Percentiles rank a stretch among this genome's conserved stretches.
phyloP scores from a whole-genome alignment of 305 asterid species.

The Rubia occidens region DNA sequence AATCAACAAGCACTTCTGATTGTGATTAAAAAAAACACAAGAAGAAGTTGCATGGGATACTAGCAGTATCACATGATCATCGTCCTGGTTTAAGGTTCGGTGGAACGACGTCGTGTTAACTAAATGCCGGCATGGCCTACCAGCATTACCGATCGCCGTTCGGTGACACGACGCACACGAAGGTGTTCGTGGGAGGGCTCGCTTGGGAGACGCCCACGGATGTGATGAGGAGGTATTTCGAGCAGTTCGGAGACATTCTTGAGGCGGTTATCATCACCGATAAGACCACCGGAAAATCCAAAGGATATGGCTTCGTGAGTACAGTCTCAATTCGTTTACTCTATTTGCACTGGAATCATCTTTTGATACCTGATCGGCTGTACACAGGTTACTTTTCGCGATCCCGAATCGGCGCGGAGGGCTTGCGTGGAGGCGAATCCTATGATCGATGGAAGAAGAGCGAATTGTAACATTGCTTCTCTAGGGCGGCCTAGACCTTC shows the following conservation, averaged over 20 bases:
- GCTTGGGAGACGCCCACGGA: constrained; percentile 98
- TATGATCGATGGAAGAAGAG: constrained; percentile 78
- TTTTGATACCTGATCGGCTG: too few species aligned
- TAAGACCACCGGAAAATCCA: constrained; percentile 83
- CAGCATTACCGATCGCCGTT: constrained; percentile 95
- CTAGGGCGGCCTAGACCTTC: constrained; percentile 88
- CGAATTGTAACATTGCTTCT: constrained; percentile 90
- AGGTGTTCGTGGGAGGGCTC: constrained; percentile 90
- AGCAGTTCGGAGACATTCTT: constrained; percentile 83
- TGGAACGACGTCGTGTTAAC: constrained; percentile 1
- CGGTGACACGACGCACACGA: constrained; percentile 85
- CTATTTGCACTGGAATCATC: too few species aligned
- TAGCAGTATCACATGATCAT: neutral
- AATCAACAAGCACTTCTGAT: too few species aligned
- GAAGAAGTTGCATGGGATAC: constrained; percentile 9
- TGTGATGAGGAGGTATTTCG: constrained; percentile 62
- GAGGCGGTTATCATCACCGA: constrained; percentile 94
- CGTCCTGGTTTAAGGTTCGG: neutral
- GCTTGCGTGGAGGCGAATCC: constrained; percentile 86
- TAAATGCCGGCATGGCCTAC: constrained; percentile 48
- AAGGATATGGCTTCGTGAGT: constrained; percentile 92
- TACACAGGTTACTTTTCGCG: constrained; percentile 71
- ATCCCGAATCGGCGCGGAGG: constrained; percentile 73
- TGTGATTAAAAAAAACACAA: neutral
- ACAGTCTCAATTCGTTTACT: neutral